These are phyloP conservation scores for Fusarium ramigenum DNA, from an alignment of 2,329 filamentous ascomycete genomes.

Conservation along the genomic window DNA sequence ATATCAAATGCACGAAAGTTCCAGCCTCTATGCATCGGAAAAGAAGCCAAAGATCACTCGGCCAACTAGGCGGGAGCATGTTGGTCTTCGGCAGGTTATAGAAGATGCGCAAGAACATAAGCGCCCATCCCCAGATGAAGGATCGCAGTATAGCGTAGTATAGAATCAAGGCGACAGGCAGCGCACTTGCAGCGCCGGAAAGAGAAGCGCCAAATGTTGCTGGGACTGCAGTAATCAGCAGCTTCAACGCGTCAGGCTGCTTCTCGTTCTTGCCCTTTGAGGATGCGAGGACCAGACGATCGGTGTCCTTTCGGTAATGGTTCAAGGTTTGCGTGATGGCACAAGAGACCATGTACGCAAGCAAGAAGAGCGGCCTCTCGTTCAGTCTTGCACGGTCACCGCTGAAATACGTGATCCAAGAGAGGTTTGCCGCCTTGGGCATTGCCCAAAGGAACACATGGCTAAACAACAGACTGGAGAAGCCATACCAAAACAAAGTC, in stretches of 20 bases:
- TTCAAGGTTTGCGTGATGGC: slow-evolving; percentile 73
- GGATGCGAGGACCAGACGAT: slow-evolving; percentile 64
- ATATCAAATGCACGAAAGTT: slow-evolving; percentile 74
- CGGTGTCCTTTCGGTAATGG: slow-evolving; percentile 79
- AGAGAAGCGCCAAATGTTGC: slow-evolving; percentile 50
- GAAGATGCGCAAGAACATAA: slow-evolving; percentile 75
- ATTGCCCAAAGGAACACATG: slow-evolving; percentile 82
- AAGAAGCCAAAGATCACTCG: slow-evolving; percentile 65
- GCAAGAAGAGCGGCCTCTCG: slow-evolving; percentile 84
- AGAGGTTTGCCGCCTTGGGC: slow-evolving; percentile 67
- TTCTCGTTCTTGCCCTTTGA: slow-evolving; percentile 41
- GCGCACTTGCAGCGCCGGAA: slow-evolving; percentile 53
- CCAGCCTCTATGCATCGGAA: slow-evolving; percentile 69
- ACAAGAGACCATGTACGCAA: slow-evolving; percentile 73
- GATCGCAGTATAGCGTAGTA: slow-evolving; percentile 72
- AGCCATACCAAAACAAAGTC: slow-evolving; percentile 78
- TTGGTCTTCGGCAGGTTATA: slow-evolving; percentile 80
- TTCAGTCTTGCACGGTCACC: slow-evolving; percentile 82
- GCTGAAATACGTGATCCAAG: slow-evolving; percentile 76
- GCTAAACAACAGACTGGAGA: slow-evolving; percentile 82
- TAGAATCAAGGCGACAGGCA: slow-evolving; percentile 60
- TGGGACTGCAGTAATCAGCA: slow-evolving; percentile 52
- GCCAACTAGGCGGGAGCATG: slow-evolving; percentile 67
- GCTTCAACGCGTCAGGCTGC: slow-evolving; percentile 46
- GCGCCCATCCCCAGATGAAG: slow-evolving; percentile 73